These are phyloP conservation scores for Kwoniella heveanensis DNA, from an alignment of 768 basidiomycete genomes.

Conservation along the genomic window DNA sequence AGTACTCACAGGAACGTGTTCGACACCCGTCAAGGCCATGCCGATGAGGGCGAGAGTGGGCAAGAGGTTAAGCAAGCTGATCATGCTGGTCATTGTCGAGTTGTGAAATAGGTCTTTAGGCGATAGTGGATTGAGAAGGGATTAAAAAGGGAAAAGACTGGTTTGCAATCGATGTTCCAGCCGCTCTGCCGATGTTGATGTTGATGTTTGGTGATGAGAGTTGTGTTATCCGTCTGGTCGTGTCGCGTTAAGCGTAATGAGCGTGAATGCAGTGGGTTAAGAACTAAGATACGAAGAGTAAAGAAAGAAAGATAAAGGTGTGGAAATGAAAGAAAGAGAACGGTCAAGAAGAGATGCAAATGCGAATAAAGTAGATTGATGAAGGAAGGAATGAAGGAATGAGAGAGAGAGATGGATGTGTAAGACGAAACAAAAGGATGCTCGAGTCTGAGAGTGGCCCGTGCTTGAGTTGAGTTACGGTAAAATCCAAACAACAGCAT, in stretches of 20 bases:
- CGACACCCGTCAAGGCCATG: constrained; percentile 37
- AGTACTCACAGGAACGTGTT: constrained; percentile 38
- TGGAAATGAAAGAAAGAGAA: constrained; percentile 1
- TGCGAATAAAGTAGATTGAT: background rate
- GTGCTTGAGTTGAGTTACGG: background rate
- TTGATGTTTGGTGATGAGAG: background rate
- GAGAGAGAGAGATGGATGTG: constrained; percentile 2
- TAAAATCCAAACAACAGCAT: background rate
- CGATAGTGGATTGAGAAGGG: background rate
- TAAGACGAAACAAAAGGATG: constrained; percentile 4
- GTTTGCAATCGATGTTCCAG: background rate
- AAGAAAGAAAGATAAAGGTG: background rate
- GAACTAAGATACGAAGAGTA: constrained; percentile 1
- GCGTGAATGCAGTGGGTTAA: constrained; percentile 3
- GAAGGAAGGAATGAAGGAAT: background rate
- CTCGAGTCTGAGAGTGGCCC: background rate
- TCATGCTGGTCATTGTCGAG: constrained; percentile 6
- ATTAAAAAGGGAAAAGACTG: background rate
- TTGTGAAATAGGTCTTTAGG: background rate
- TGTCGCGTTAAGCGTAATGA: constrained; percentile 18
- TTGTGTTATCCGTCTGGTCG: background rate
- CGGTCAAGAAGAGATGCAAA: background rate
- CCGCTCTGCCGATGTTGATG: background rate
- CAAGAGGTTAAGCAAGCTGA: constrained; percentile 31
- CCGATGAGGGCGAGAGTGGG: constrained; percentile 43